Base-by-base conservation (phyloP, 352 stramenopile species). In the Phytophthora hybrid region DNA sequence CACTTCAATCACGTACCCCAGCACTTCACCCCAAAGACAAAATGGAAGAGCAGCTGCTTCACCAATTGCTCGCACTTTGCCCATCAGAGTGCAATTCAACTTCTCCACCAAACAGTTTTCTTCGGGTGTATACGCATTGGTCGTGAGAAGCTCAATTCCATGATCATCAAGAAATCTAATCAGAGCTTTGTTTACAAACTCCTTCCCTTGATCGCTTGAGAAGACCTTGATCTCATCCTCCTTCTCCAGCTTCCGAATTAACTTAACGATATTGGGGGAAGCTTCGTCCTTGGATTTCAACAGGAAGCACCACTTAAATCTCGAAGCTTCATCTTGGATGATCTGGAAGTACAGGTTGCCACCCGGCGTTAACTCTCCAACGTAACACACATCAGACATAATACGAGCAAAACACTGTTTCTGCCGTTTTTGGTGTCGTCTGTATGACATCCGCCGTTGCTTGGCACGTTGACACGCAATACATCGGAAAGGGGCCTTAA, bases 291-390 rank as follows among this genome's bases (percentile, higher is more conserved):
- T 66, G 1, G 8, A 23, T 5, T 66, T 34, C n/a, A 66, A 16
- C 10, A 66, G 59, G 19, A 39, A 66, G 13, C 16, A 34, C 29
- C 59, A 66, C 11, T 57, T 51, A 39, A 66, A 66, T 10, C 31
- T 34, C 2, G 47, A 59, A 1, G 59, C 59, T 31, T 66, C 47
- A 41, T 58, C 46, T 52, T 66, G 46, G 1, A 59, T 39, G 6
- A 59, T 13, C 29, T 66, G 59, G 9, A 59, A 66, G 29, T 52
- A 59, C 5, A 37, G 34, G 14, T 51, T 49, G 18, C 31, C 29
- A 44, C 59, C 59, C 8, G 59, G 14, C 8, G 59, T 57, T 1
- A 19, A 7, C 8, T 19, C 29, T 65, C 59, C 59, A 29, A 65
- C 44, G 19, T 41, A 41, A 13, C 34, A 41, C 34, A 14, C 34